These are phyloP conservation scores for Fusarium vanettenii DNA, from an alignment of 2,329 filamentous ascomycete genomes.

Conservation along the genomic window DNA sequence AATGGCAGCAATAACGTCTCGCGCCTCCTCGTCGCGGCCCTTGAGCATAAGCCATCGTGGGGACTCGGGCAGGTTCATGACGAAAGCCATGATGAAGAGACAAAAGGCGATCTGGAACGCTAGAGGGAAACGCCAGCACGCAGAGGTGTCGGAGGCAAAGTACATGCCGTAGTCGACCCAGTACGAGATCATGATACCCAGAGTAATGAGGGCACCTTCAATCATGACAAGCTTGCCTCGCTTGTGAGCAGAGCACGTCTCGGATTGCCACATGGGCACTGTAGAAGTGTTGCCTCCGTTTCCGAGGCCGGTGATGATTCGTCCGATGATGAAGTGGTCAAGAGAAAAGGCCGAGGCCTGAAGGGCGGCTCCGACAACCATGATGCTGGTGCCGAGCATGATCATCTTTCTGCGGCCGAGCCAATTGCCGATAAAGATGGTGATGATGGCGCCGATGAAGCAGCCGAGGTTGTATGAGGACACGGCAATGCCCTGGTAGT, in stretches of 20 bases:
- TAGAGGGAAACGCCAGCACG: slow-evolving; percentile 69
- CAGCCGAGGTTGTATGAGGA: slow-evolving; percentile 71
- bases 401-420: slow-evolving; percentile 71
- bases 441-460: slow-evolving; percentile 72
- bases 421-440: slow-evolving; percentile 73
- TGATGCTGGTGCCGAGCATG: slow-evolving; percentile 68
- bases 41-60: slow-evolving; percentile 61
- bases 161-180: slow-evolving; percentile 71
- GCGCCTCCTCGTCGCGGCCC: slow-evolving; percentile 59
- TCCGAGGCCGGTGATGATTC: slow-evolving; percentile 69
- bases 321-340: slow-evolving; percentile 67
- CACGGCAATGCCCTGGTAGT: slow-evolving; percentile 65
- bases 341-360: slow-evolving; percentile 67
- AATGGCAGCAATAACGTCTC: slow-evolving; percentile 61
- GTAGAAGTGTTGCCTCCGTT: slow-evolving; percentile 69
- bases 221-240: slow-evolving; percentile 72
- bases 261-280: slow-evolving; percentile 70
- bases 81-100: slow-evolving; percentile 64
- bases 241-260: slow-evolving; percentile 67
- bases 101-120: slow-evolving; percentile 67
- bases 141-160: slow-evolving; percentile 54
- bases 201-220: slow-evolving; percentile 68
- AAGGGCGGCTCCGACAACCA: slow-evolving; percentile 67
- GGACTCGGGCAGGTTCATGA: slow-evolving; percentile 66
- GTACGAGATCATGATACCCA: slow-evolving; percentile 68